Evolutionary conservation across 805 yeast species (phyloP), one percentile per base, ranked within the genome.

Genomic region (Suhomyces sp.): DNA sequence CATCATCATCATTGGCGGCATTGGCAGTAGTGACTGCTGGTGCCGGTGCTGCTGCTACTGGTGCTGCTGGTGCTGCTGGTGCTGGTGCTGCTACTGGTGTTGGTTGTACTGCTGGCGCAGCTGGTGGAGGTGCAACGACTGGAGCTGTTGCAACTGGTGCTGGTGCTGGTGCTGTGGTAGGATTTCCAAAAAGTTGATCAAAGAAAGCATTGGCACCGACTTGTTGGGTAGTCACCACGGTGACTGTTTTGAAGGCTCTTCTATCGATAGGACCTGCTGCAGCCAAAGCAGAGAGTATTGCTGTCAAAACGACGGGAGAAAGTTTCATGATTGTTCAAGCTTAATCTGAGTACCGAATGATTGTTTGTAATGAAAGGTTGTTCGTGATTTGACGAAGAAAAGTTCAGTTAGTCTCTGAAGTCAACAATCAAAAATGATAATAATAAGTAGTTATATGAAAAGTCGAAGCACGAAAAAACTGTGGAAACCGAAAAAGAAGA

Each of bases 21-120:
- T 65, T 36, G 11, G 65, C 30, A 17, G 70, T 39, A 12, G 65
- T 35, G 12, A 65, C 42, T 12, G 68, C 43, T 12, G 63, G 40
- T 23, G 68, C 28, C 17, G 66, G 17, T 16, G 40, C 23, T 14
- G 40, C 34, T 7, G 37, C 31, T 5, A n/a, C 30, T 8, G 40
- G 21, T 9, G 42, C 22, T n/a, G 33, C 26, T 4, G 34, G 18
- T 15, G 29, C 34, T 0, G 37, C 28, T 10, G 38, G 21, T n/a
- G 18, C 36, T 3, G 39, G 20, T 12, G 43, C 28, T 5, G 41
- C 39, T 12, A 37, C 27, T 6, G 19, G 24, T 3, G 37, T 19
- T 8, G 38, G 25, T 7, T 37, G 37, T 11, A 63, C 43, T 40
- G 56, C 46, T 20, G 51, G 57, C n/a, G 34, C 26, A 36, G 51